Evolutionary conservation across 2,329 filamentous ascomycete genomes (phyloP).

Genomic region (Fusarium globosum): DNA sequence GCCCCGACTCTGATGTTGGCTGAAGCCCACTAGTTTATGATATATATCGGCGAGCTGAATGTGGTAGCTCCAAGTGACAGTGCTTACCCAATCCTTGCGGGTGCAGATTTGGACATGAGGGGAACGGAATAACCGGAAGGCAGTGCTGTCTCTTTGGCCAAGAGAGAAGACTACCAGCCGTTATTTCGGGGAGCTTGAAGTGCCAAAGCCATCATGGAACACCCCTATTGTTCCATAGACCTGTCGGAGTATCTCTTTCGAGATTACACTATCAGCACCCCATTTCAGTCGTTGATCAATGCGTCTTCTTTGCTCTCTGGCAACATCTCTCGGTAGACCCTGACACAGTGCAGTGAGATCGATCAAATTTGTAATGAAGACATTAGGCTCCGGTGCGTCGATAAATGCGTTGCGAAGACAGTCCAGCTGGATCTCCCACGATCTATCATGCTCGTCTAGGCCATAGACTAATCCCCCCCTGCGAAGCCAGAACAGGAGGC

Average conservation of each 20-base stretch:
- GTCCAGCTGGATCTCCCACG: conserved; percentile 57
- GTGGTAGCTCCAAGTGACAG: conserved; percentile 21
- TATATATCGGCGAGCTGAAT: conserved; percentile 32
- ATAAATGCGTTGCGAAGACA: conserved; percentile 53
- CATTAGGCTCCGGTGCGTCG: conserved; percentile 43
- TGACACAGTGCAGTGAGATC: conserved; percentile 44
- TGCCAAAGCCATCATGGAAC: conserved; percentile 27
- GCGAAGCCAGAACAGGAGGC: conserved; percentile 60
- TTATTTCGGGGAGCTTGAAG: conserved; percentile 8
- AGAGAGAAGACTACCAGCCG: background rate
- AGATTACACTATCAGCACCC: conserved; percentile 44
- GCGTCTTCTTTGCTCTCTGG: conserved; percentile 40
- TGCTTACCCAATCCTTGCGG: background rate
- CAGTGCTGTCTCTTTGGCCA: background rate
- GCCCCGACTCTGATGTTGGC: background rate
- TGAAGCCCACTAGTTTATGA: background rate
- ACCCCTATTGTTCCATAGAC: conserved; percentile 35
- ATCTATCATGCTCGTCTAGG: conserved; percentile 43
- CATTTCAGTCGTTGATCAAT: conserved; percentile 47
- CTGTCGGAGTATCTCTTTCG: conserved; percentile 42
- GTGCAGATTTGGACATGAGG: background rate
- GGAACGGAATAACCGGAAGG: background rate
- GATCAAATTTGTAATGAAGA: conserved; percentile 48
- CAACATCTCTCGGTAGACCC: conserved; percentile 46
- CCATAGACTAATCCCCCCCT: conserved; percentile 50